These are phyloP conservation scores for Raddia guianensis DNA, from an alignment of 176 grass and related monocot genomes.

Conservation along the genomic window DNA sequence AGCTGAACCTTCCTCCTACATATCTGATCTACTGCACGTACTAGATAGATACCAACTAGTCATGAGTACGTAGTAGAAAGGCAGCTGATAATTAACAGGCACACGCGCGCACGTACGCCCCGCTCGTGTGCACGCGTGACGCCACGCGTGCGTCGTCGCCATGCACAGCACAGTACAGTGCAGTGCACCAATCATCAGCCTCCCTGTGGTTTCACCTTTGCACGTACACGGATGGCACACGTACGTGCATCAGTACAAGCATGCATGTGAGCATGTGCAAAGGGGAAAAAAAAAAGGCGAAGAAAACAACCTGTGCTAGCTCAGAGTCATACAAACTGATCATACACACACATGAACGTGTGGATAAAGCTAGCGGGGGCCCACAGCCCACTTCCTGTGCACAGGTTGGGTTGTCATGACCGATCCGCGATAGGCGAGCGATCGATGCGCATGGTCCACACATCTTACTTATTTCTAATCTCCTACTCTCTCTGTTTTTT, in stretches of 20 bases:
- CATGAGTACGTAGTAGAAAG: background rate
- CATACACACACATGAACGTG: too few relatives aligned
- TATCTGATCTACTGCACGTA: background rate
- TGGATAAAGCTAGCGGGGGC: too few relatives aligned
- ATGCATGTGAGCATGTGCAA: background rate
- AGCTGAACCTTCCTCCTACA: background rate
- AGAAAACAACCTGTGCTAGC: too few relatives aligned
- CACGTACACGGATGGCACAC: background rate
- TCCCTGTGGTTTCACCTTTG: background rate
- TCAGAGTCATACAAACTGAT: too few relatives aligned
- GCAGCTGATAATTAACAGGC: background rate
- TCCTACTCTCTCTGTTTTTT: too few relatives aligned
- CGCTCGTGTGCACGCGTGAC: conserved; percentile 32
- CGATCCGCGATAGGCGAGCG: too few relatives aligned
- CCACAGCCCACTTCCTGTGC: too few relatives aligned
- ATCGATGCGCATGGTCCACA: too few relatives aligned
- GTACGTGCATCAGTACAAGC: too few relatives aligned
- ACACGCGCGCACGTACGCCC: background rate
- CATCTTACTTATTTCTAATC: too few relatives aligned
- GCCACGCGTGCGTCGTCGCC: background rate
- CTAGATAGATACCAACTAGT: background rate
- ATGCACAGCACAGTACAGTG: background rate
- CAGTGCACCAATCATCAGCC: background rate
- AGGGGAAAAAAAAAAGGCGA: background rate
- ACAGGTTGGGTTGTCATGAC: too few relatives aligned